Percentiles rank a stretch among this genome's conserved stretches.
phyloP scores from a whole-genome alignment of 345 rosid genomes.

The Syzygium aromaticum region DNA sequence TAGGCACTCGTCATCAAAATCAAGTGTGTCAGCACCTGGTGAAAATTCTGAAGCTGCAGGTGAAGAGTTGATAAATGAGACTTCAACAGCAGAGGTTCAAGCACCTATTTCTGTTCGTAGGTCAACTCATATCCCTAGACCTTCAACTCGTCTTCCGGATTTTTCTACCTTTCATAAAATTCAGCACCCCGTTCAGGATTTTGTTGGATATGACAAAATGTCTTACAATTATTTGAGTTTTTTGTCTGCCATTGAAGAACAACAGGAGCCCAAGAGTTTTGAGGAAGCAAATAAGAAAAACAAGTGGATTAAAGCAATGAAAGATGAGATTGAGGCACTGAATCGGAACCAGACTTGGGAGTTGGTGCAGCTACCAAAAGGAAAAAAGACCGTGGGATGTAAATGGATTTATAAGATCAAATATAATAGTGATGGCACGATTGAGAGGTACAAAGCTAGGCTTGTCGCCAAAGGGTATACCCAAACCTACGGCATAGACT shows the following conservation, averaged over 20 bases:
- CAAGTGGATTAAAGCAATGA: background rate
- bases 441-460: background rate
- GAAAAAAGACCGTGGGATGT: background rate
- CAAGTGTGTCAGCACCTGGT: background rate
- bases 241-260: background rate
- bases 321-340: background rate
- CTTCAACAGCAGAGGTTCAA: background rate
- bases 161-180: background rate
- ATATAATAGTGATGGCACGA: background rate
- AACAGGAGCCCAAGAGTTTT: background rate
- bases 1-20: background rate
- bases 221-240: background rate
- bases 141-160: accelerated
- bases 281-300: background rate
- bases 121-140: background rate
- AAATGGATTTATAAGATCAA: conserved; percentile 1
- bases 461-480: background rate
- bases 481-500: background rate
- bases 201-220: background rate
- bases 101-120: background rate
- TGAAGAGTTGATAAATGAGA: background rate
- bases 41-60: background rate
- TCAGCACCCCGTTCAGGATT: background rate
- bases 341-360: background rate
- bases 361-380: background rate